Base-by-base conservation (phyloP, 2,329 filamentous ascomycete genomes). In the Colletotrichum cordylinicola region DNA sequence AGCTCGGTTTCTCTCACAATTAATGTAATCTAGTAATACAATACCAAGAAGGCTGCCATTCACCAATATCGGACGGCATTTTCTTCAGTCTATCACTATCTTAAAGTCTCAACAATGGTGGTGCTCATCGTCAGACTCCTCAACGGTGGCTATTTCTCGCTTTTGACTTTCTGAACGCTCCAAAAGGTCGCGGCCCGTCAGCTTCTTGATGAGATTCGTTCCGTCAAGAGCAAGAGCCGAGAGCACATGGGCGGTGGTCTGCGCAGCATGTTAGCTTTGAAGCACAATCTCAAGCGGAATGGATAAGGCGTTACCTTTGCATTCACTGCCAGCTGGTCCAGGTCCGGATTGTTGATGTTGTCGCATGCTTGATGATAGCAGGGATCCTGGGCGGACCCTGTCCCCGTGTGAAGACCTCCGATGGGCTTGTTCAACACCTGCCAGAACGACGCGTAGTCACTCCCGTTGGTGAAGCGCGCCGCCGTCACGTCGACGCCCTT, bases 361-460 rank as follows among this genome's bases (percentile, higher is more conserved):
- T 87, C 86, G 37, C 85, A 86, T 5, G 83, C 84, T 33, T 84
- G 80, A 72, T 85, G 80, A 78, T 82, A 81, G 77, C 81, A 77
- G n/a, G 79, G 68, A 77, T 82, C 70, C 79, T 85, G 78, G 81
- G 90, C 83, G 35, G 84, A 87, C 74, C 91, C 90, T 2, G 90
- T 91, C 5, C 92, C 92, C 5, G 91, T 93, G 79, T 91, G 91
- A 24, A 93, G 84, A 10, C 91, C 91, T 84, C 90, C 55, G 82
- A 87, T 21, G 86, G 90, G 79, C 91, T 92, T 84, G 9, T 80
- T 68, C 48, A 90, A 88, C 31, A 88, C 84, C 52, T 89, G 85
- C 39, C 90, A 85, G 85, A 93, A 93, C 2, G 90, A 88, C 15
- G 88, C 90, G 77, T 93, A 93, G 80, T 93, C 92, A 9, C 88